Base-by-base conservation (phyloP, 305 asterid species). In the Petunia hybrid region DNA sequence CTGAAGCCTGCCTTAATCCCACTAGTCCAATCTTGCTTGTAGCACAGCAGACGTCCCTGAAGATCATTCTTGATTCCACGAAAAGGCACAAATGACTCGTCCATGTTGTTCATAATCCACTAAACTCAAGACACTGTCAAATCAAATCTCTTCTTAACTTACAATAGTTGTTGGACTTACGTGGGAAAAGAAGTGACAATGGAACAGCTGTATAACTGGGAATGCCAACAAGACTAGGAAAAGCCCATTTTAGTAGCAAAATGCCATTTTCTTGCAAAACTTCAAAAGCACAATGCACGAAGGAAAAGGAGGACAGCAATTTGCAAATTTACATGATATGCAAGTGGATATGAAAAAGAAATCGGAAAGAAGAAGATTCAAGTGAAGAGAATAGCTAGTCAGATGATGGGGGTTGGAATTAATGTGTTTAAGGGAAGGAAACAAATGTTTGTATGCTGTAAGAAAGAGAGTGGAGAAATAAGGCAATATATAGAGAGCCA, bases 1-100 rank as follows among this genome's bases (percentile, higher is more conserved):
- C 99, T 95, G 89, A 89, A 89, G 41, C 98, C 98, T 45, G 95
- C 94, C 56, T 86, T 89, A 90, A 95, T 80, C 14, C 98, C 98
- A 69, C 99, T 84, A 48, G 87, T 89, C 99, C 99, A 95, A 77
- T 95, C 99, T 81, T 95, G 97, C 90, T 95, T 95, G 87, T 95
- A 95, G 56, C 99, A 95, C 8, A 85, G 87, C 76, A 95, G 80
- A 81, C 99, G 90, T 80, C 92, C 93, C 63, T 85, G 83, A 48
- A 95, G 83, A 82, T 95, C 99, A 85, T 92, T 89, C 87, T 87
- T 91, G 76, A 95, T 91, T 82, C 99, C 99, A 10, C 94, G 93
- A 82, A 95, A 91, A 35, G 99, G 98, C 48, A 91, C 95, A 82
- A 92, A 93, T 4, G 97, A 84, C 83, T 95, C 99, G 80, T 93